Percentiles rank a stretch among this genome's conserved stretches.
These are phyloP conservation scores for Talaromyces atroroseus DNA, from an alignment of 2,329 filamentous ascomycete genomes.

Conservation along the genomic window DNA sequence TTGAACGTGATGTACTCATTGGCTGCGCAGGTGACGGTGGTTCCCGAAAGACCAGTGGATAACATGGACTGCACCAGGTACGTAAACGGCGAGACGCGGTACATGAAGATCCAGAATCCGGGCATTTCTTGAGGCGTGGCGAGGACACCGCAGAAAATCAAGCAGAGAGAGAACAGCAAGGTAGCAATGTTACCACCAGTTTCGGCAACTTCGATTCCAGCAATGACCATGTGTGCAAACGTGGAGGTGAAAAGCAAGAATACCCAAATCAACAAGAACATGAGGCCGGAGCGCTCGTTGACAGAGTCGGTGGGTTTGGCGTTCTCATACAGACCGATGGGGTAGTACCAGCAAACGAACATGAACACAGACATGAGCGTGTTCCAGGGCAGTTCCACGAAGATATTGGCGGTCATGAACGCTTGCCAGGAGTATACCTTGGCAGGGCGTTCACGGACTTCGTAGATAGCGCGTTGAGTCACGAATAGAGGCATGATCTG, in stretches of 20 bases:
- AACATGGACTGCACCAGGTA: conserved; percentile 49
- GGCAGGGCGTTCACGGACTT: conserved; percentile 56
- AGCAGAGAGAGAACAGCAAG: conserved; percentile 53
- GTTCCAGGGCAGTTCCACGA: conserved; percentile 66
- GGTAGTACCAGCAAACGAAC: conserved; percentile 65
- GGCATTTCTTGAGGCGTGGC: conserved; percentile 55
- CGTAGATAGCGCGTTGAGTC: conserved; percentile 54
- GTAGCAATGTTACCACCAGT: conserved; percentile 61
- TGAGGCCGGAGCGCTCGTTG: conserved; percentile 55
- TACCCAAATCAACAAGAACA: conserved; percentile 59
- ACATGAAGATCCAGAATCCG: conserved; percentile 75
- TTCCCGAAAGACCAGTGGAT: conserved; percentile 28
- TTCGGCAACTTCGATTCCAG: conserved; percentile 62
- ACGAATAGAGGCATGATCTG: conserved; percentile 57
- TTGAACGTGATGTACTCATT: conserved; percentile 29
- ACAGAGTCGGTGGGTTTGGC: conserved; percentile 35
- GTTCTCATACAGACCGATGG: conserved; percentile 46
- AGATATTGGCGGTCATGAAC: conserved; percentile 65
- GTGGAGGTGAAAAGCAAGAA: conserved; percentile 68
- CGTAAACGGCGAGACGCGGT: conserved; percentile 61
- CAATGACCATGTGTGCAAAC: conserved; percentile 69
- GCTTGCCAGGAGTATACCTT: conserved; percentile 70
- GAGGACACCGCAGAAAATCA: conserved; percentile 61
- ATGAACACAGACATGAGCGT: conserved; percentile 58
- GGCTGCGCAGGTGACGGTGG: conserved; percentile 27